These are phyloP conservation scores for Mycotypha africana DNA, from an alignment of 371 early-diverging fungal genomes.

Conservation along the genomic window DNA sequence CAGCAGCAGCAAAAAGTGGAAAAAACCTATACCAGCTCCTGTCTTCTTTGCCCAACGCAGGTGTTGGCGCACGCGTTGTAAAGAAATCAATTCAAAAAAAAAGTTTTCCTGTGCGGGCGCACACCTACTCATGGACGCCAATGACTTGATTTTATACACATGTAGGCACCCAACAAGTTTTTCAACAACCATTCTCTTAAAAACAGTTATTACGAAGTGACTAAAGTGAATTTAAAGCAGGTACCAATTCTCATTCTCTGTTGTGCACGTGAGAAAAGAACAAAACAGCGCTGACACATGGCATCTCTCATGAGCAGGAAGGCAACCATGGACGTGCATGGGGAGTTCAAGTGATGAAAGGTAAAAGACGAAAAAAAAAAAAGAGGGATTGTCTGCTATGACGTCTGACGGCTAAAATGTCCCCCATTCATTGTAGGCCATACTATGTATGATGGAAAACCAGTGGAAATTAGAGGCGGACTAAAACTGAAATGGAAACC, in stretches of 20 bases:
- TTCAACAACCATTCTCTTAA: constrained; percentile 20
- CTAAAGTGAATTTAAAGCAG: constrained; percentile 28
- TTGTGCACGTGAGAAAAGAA: not conserved
- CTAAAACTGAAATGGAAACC: constrained; percentile 24
- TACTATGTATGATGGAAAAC: constrained; percentile 29
- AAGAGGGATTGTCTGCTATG: too few relatives aligned
- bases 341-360: constrained; percentile 30
- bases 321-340: constrained; percentile 23
- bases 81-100: too few relatives aligned
- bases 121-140: not conserved
- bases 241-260: not conserved
- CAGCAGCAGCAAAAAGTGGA: constrained; percentile 12
- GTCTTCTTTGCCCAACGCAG: constrained; percentile 19
- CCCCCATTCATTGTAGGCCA: constrained; percentile 13
- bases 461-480: constrained; percentile 28
- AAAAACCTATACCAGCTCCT: constrained; percentile 20
- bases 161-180: constrained; percentile 23
- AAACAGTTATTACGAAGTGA: constrained; percentile 29
- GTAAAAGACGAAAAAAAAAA: too few relatives aligned
- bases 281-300: too few relatives aligned
- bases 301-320: constrained; percentile 13
- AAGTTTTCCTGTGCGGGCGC: too few relatives aligned
- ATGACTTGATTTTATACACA: not conserved
- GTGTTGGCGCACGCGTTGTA: constrained; percentile 28
- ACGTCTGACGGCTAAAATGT: not conserved